Evolutionary conservation across 805 yeast genomes (phyloP), one percentile per base, ranked within the genome.

Genomic region (Kregervanrija fluxuum): DNA sequence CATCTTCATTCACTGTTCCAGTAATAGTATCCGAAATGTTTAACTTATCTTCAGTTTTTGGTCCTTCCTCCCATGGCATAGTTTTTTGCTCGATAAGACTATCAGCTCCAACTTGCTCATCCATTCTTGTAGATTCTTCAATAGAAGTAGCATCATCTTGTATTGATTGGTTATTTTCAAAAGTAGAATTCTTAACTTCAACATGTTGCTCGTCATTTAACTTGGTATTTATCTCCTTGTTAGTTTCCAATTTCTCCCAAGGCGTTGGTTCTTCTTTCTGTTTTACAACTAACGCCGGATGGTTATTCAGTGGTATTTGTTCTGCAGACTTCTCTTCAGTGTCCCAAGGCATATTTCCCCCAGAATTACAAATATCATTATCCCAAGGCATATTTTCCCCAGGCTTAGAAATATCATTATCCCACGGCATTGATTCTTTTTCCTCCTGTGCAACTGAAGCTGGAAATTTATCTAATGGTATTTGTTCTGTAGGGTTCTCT

Each of bases 181-280:
- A 5, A 22, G 6, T 22, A 22, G 2, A 6, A 22, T 6, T 8
- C 2, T 22, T 22, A 22, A 6, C 6, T 22, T 22, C 8, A 5
- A 2, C 8, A 6, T 22, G 28, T 22, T 22, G 28, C 28, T 22
- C 28, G 28, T 22, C 28, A 6, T 22, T 22, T 5, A 22, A 6
- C 2, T 22, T 6, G 4, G 28, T 22, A 22, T 22, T 22, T 6
- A 22, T 22, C 28, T 22, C 28, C 28, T 22, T 6, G 2, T 30
- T 13, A 30, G 40, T 39, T 30, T 37, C 34, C 14, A 42, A 40
- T 31, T 47, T 38, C 28, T 50, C 54, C 57, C 56, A 51, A 14
- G 55, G 56, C 34, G 50, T 46, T 14, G 42, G 22, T 32, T 49
- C 50, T 16, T 36, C 28, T 22, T 22, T 6, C 8, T 22, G 8